phyloP scores from a whole-genome alignment of 2,329 filamentous ascomycete species.

The Aspergillus sp. region DNA sequence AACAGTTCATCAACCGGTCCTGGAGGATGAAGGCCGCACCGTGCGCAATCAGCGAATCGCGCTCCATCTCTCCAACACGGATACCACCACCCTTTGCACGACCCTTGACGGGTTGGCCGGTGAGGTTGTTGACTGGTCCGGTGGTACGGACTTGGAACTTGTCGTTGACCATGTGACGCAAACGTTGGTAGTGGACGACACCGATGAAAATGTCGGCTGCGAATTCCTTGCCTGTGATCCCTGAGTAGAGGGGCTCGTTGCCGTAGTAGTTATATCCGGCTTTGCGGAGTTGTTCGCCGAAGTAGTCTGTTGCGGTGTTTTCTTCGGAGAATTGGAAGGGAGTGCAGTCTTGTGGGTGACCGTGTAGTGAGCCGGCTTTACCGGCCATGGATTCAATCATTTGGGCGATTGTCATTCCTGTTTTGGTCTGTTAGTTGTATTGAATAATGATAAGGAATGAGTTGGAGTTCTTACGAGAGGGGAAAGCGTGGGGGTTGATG shows the following conservation, averaged over 20 bases:
- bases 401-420: constrained; percentile 95
- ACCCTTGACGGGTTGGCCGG: constrained; percentile 95
- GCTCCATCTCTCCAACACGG: constrained; percentile 98
- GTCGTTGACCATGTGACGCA: constrained; percentile 99
- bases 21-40: constrained; percentile 93
- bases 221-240: constrained; percentile 92
- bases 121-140: constrained; percentile 83
- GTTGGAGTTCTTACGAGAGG: constrained; percentile 62
- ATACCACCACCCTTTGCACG: constrained; percentile 96
- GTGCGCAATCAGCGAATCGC: constrained; percentile 90
- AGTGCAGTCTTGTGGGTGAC: constrained; percentile 91
- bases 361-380: constrained; percentile 90
- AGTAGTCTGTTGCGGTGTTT: constrained; percentile 89
- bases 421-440: constrained; percentile 4
- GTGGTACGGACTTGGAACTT: constrained; percentile 98
- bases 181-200: constrained; percentile 95
- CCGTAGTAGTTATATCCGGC: constrained; percentile 98
- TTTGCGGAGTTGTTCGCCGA: constrained; percentile 90
- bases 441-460: not conserved
- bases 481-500: constrained; percentile 99
- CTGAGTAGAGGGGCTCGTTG: constrained; percentile 98
- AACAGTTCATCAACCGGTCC: constrained; percentile 95
- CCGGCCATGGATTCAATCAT: constrained; percentile 96
- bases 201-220: constrained; percentile 95
- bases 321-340: constrained; percentile 94